phyloP scores from a whole-genome alignment of 2,329 filamentous ascomycete genomes.

The Metarhizium sp. region DNA sequence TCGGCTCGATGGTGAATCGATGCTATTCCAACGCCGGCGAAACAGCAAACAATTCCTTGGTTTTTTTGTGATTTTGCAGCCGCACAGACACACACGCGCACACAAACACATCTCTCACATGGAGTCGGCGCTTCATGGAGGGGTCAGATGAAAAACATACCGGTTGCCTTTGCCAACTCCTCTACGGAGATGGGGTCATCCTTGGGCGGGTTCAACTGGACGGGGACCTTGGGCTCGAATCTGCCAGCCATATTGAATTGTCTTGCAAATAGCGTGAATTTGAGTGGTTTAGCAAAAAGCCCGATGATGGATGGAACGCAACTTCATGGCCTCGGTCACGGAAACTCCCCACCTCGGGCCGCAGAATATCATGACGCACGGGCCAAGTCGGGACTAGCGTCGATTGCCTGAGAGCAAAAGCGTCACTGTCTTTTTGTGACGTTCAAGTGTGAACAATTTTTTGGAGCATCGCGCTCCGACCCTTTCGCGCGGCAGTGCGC shows the following conservation, averaged over 20 bases:
- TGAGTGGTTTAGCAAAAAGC: not conserved
- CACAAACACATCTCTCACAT: not conserved
- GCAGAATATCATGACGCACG: slow-evolving; percentile 7
- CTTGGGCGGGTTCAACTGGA: slow-evolving; percentile 75
- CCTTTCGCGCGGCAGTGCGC: not conserved
- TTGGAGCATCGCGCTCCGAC: not conserved
- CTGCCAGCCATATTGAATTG: slow-evolving; percentile 42
- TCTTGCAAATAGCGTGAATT: not conserved
- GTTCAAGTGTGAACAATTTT: not conserved
- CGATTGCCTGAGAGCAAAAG: not conserved
- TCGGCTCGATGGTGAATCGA: not conserved
- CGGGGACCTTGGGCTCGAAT: slow-evolving; percentile 71
- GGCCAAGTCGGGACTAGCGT: slow-evolving; percentile 9
- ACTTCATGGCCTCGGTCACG: not conserved
- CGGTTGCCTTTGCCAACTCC: slow-evolving; percentile 72
- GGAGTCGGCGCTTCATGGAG: not conserved
- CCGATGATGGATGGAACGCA: not conserved
- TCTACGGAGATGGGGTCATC: slow-evolving; percentile 76
- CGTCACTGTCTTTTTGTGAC: not conserved
- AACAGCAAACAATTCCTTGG: not conserved
- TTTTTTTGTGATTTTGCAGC: not conserved
- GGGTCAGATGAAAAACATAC: slow-evolving; percentile 39
- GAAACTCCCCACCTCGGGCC: slow-evolving; percentile 6
- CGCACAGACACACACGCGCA: not conserved
- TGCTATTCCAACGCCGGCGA: not conserved